These are phyloP conservation scores for Colletotrichum karsti DNA, from an alignment of 2,329 filamentous ascomycete species.

Conservation along the genomic window DNA sequence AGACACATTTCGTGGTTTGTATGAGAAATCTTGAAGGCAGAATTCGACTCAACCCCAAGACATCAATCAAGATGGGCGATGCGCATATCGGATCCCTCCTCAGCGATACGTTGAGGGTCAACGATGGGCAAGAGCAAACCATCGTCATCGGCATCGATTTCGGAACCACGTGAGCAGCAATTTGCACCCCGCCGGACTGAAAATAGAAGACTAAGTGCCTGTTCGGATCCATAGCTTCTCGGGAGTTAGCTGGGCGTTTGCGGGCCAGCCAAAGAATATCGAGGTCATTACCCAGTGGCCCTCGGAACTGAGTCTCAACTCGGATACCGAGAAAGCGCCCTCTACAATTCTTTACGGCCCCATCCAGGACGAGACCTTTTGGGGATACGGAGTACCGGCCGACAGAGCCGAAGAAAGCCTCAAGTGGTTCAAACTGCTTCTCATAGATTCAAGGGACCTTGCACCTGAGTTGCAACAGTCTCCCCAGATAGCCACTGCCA, in stretches of 20 bases:
- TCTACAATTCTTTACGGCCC: constrained; percentile 35
- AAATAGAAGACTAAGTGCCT: too few species aligned
- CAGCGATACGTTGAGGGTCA: too few species aligned
- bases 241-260: constrained; percentile 49
- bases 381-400: constrained; percentile 42
- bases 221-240: constrained; percentile 40
- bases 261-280: constrained; percentile 34
- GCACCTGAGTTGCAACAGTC: constrained; percentile 33
- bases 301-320: constrained; percentile 28
- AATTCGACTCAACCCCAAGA: too few species aligned
- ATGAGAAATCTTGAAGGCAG: too few species aligned
- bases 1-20: too few species aligned
- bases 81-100: too few species aligned
- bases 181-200: too few species aligned
- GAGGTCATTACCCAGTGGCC: constrained; percentile 43
- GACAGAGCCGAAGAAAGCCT: constrained; percentile 30
- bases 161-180: constrained; percentile 51
- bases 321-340: constrained; percentile 41
- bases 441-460: constrained; percentile 43
- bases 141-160: constrained; percentile 54
- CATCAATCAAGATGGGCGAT: too few species aligned
- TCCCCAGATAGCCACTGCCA: constrained; percentile 30
- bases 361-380: background rate
- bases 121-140: background rate
- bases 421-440: constrained; percentile 52